phyloP scores from a whole-genome alignment of 768 basidiomycete species.

The Auriscalpium orientale region DNA sequence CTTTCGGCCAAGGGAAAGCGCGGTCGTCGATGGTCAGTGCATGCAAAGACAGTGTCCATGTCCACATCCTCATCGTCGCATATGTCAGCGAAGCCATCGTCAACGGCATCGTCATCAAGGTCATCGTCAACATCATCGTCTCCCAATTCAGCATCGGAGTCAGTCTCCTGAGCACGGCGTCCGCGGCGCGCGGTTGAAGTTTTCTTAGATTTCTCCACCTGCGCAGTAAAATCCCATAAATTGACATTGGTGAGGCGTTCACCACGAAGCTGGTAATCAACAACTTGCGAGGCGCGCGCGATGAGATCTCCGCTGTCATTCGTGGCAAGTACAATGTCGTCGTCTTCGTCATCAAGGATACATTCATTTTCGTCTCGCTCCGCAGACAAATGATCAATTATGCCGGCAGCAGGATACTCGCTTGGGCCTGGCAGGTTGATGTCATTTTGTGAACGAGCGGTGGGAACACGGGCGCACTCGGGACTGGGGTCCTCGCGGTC shows the following conservation, averaged over 20 bases:
- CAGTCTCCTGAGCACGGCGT: neutral
- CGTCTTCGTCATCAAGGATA: neutral
- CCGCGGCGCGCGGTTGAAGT: neutral
- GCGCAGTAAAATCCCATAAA: neutral
- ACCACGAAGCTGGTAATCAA: neutral
- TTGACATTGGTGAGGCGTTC: neutral
- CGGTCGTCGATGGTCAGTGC: neutral
- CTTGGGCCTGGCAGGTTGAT: neutral
- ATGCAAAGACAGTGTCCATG: neutral
- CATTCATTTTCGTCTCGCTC: neutral
- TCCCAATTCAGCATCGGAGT: neutral
- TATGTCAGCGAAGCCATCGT: neutral
- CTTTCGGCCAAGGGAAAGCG: neutral
- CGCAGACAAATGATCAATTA: neutral
- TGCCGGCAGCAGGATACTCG: neutral
- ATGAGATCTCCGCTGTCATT: neutral
- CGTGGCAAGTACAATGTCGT: neutral
- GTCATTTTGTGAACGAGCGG: neutral
- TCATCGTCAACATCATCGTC: neutral
- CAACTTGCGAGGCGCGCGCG: neutral
- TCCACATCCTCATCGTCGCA: neutral
- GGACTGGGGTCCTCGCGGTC: neutral
- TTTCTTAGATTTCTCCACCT: neutral
- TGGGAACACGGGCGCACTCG: neutral
- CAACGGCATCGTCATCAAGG: neutral